phyloP scores from a whole-genome alignment of 345 rosid genomes.

The Erucastrum elatum region DNA sequence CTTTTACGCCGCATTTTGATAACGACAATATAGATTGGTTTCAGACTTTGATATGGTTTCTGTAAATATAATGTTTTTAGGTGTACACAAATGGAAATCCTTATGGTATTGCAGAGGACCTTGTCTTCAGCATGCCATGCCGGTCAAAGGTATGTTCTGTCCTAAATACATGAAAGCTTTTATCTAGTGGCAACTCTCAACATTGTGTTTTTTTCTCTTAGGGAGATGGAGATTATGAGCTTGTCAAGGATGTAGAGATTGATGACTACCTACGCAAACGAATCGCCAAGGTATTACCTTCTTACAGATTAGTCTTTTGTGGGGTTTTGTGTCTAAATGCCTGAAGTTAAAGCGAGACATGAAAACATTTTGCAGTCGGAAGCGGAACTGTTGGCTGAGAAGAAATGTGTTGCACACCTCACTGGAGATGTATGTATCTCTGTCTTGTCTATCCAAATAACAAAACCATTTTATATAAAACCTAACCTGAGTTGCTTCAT shows the following conservation, averaged over 20 bases:
- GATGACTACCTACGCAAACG: conserved; percentile 81
- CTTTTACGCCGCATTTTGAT: neutral
- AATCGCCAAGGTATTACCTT: conserved; percentile 66
- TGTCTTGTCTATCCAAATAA: neutral
- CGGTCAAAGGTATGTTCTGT: conserved; percentile 67
- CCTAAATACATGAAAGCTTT: neutral
- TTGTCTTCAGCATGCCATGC: conserved; percentile 99
- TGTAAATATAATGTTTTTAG: conserved; percentile 39
- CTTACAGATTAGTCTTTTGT: conserved; percentile 1
- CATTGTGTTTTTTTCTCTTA: conserved; percentile 23
- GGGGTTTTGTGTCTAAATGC: conserved; percentile 5
- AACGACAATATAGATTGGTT: conserved; percentile 6
- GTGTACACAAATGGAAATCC: conserved; percentile 89
- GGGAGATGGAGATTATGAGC: conserved; percentile 98
- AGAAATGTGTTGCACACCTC: conserved; percentile 95
- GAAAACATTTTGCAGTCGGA: conserved; percentile 56
- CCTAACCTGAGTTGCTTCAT: conserved; percentile 16
- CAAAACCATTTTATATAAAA: neutral
- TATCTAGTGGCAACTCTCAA: neutral
- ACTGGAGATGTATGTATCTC: conserved; percentile 71
- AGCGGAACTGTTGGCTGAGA: conserved; percentile 89
- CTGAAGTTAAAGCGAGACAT: neutral
- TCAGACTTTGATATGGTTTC: conserved; percentile 13
- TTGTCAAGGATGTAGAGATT: conserved; percentile 75
- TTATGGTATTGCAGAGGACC: conserved; percentile 80